phyloP scores from a whole-genome alignment of 2,329 filamentous ascomycete genomes.

The Aspergillus texensis region DNA sequence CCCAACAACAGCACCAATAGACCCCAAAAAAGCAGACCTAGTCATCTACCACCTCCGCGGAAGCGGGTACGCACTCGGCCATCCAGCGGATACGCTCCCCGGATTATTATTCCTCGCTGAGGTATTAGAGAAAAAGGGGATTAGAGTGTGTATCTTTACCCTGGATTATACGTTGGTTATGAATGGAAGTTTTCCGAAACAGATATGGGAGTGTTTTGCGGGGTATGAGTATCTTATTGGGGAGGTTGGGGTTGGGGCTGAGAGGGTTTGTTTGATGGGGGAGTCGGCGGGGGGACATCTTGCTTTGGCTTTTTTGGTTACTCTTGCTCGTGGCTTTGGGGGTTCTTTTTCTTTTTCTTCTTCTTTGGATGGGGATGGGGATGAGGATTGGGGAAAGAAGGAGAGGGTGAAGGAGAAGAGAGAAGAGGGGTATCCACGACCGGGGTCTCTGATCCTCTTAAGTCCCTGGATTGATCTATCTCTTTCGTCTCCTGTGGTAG shows the following conservation, averaged over 20 bases:
- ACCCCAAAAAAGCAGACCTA: slow-evolving; percentile 16
- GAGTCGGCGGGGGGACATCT: slow-evolving; percentile 21
- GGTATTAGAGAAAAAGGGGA: slow-evolving; percentile 48
- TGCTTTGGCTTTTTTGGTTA: slow-evolving; percentile 10
- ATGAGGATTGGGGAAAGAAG: no score
- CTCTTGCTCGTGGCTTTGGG: neutral
- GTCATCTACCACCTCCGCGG: slow-evolving; percentile 27
- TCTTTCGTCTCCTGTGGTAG: slow-evolving; percentile 12
- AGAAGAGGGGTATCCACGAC: neutral
- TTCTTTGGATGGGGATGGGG: neutral
- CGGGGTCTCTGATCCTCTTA: slow-evolving; percentile 12
- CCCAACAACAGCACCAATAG: neutral
- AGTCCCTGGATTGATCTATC: slow-evolving; percentile 21
- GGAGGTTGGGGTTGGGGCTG: slow-evolving; percentile 8
- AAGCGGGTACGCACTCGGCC: slow-evolving; percentile 23
- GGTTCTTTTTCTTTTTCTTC: neutral
- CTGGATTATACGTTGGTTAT: slow-evolving; percentile 80
- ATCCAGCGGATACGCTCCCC: slow-evolving; percentile 19
- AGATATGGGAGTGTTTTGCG: slow-evolving; percentile 68
- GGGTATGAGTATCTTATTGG: slow-evolving; percentile 59
- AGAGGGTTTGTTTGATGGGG: slow-evolving; percentile 15
- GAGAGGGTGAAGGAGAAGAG: no score
- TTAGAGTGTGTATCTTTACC: slow-evolving; percentile 70
- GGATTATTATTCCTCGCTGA: slow-evolving; percentile 23
- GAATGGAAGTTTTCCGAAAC: slow-evolving; percentile 70